A percentile compares a stretch with the other conserved stretches of the same genome.
phyloP scores from a whole-genome alignment of 495 filamentous ascomycete species.

The Penicillium pulvis region DNA sequence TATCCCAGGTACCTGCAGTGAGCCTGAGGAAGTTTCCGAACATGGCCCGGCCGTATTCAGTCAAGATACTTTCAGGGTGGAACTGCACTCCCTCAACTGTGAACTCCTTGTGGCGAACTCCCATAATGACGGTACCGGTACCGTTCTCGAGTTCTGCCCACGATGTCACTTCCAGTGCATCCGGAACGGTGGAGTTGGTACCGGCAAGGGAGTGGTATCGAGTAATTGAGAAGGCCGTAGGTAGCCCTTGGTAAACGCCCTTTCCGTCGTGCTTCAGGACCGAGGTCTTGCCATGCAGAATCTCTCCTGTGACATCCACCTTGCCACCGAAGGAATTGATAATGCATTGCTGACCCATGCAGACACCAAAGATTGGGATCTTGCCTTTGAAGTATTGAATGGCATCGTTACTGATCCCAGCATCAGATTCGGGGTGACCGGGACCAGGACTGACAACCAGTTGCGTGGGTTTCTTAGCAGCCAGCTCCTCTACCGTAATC shows the following conservation, averaged over 20 bases:
- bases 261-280: constrained; percentile 83
- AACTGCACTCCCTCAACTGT: constrained; percentile 94
- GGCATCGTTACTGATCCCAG: constrained; percentile 87
- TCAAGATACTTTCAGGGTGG: constrained; percentile 96
- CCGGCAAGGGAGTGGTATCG: constrained; percentile 96
- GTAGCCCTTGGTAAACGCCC: constrained; percentile 79
- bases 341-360: constrained; percentile 99
- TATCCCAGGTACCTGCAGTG: constrained; percentile 86
- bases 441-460: constrained; percentile 94
- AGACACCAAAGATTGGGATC: constrained; percentile 95
- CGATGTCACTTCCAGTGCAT: constrained; percentile 87
- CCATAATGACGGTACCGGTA: constrained; percentile 84
- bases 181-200: constrained; percentile 84
- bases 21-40: constrained; percentile 88
- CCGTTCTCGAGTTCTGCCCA: constrained; percentile 66
- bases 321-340: constrained; percentile 87
- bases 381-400: constrained; percentile 94
- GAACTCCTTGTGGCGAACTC: constrained; percentile 88
- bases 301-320: constrained; percentile 92
- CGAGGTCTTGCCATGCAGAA: constrained; percentile 96
- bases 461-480: constrained; percentile 83
- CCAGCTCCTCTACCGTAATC: constrained; percentile 79
- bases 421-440: constrained; percentile 86
- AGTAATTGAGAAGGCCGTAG: constrained; percentile 81
- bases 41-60: constrained; percentile 84